A percentile compares a stretch with the other conserved stretches of the same genome.
Evolutionary conservation across 768 basidiomycete species (phyloP).

Genomic region (Agaricus bisporus): DNA sequence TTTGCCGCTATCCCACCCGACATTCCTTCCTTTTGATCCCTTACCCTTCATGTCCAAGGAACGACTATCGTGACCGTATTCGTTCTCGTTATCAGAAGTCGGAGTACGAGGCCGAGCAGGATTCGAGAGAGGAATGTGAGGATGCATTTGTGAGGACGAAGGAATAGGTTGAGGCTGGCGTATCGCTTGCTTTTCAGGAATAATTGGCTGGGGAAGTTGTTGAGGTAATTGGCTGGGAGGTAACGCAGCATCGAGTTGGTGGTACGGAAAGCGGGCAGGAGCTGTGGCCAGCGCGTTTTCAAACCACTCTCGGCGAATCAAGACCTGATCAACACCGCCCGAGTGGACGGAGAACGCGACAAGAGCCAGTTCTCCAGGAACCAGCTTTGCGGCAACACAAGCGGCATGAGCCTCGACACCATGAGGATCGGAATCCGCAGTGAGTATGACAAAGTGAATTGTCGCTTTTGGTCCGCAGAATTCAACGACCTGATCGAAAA

Average conservation of each 20-base stretch:
- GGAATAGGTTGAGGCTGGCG: conserved; percentile 14
- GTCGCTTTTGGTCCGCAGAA: conserved; percentile 80
- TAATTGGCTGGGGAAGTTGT: conserved; percentile 17
- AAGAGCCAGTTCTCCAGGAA: conserved; percentile 70
- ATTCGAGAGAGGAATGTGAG: conserved; percentile 17
- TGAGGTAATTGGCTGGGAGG: conserved; percentile 16
- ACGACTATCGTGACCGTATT: conserved; percentile 52
- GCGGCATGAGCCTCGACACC: conserved; percentile 82
- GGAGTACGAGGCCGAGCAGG: conserved; percentile 53
- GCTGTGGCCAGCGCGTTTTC: conserved; percentile 57
- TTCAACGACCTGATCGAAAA: conserved; percentile 79
- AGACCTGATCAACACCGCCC: conserved; percentile 82
- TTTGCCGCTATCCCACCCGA: conserved; percentile 23
- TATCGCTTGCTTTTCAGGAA: conserved; percentile 14
- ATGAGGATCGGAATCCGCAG: conserved; percentile 75
- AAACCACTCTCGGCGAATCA: conserved; percentile 83
- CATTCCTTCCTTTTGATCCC: conserved; percentile 39
- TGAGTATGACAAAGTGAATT: conserved; percentile 85
- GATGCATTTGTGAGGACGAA: conserved; percentile 18
- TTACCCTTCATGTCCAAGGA: conserved; percentile 37
- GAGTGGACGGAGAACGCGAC: conserved; percentile 89
- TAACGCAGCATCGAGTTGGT: conserved; percentile 26
- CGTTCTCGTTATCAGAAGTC: conserved; percentile 72
- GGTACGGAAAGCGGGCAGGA: conserved; percentile 56
- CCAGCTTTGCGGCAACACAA: conserved; percentile 75